phyloP scores from a whole-genome alignment of 2,329 filamentous ascomycete genomes.

The Aureobasidium sp. region DNA sequence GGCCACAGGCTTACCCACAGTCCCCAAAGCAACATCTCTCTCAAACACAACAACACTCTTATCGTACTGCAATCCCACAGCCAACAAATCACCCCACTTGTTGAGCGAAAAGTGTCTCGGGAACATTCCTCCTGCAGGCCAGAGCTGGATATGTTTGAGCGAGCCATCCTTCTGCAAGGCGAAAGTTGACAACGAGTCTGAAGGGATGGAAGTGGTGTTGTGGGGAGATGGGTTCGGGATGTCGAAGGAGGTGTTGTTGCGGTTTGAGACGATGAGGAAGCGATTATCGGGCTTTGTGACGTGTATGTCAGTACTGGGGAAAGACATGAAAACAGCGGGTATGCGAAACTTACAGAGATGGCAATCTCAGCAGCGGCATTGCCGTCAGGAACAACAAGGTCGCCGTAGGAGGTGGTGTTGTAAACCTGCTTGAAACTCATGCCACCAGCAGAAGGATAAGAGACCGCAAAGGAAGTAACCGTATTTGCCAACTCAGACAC shows the following conservation, averaged over 20 bases:
- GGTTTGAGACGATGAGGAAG: constrained; percentile 60
- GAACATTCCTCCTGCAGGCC: constrained; percentile 54
- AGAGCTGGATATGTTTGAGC: constrained; percentile 47
- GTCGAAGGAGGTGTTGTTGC: constrained; percentile 49
- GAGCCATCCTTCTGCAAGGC: constrained; percentile 48
- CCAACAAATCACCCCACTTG: constrained; percentile 53
- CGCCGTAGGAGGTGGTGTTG: constrained; percentile 40
- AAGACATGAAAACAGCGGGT: no score
- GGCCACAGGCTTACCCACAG: constrained; percentile 43
- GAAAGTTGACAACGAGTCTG: constrained; percentile 57
- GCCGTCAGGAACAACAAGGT: constrained; percentile 33
- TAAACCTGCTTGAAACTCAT: constrained; percentile 39
- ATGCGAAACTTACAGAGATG: constrained; percentile 24
- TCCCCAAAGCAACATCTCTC: constrained; percentile 51
- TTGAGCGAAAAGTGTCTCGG: constrained; percentile 64
- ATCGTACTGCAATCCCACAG: constrained; percentile 56
- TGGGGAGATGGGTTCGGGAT: constrained; percentile 34
- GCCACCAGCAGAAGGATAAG: constrained; percentile 34
- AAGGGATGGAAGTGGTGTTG: constrained; percentile 27
- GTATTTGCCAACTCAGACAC: constrained; percentile 45
- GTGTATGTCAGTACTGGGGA: not conserved
- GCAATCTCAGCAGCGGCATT: constrained; percentile 49
- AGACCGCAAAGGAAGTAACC: constrained; percentile 38
- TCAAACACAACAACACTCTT: constrained; percentile 52
- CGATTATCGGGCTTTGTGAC: constrained; percentile 34